Percentiles rank a stretch among this genome's conserved stretches.
Conservation (phyloP, 768 basidiomycete genomes). For the Leccinum imitatum region DNA sequence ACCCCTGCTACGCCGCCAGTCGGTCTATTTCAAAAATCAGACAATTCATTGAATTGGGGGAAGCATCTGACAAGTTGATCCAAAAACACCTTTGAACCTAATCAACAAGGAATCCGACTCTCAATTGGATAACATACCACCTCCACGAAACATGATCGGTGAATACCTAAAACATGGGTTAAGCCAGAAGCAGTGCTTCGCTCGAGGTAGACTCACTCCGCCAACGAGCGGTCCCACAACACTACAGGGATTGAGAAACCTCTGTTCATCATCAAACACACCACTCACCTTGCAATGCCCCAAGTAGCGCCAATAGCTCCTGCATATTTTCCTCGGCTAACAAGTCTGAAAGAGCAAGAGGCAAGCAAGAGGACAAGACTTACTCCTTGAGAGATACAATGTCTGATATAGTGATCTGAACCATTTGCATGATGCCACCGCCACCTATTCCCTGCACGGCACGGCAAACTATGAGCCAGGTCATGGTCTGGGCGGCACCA, state of each 20-base stretch:
- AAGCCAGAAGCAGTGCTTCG: neutral
- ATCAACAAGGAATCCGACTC: constrained; percentile 1
- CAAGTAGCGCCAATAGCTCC: constrained; percentile 40
- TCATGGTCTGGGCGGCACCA: constrained; percentile 44
- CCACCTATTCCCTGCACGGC: constrained; percentile 46
- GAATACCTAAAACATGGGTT: constrained; percentile 24
- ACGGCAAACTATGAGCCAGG: constrained; percentile 41
- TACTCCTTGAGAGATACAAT: constrained; percentile 37
- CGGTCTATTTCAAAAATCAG: constrained; percentile 25
- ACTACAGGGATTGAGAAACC: constrained; percentile 15
- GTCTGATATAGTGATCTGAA: constrained; percentile 40
- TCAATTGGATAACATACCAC: constrained; percentile 30
- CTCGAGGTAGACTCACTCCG: constrained; percentile 26
- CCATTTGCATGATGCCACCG: constrained; percentile 38
- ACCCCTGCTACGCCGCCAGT: constrained; percentile 35
- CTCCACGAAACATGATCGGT: constrained; percentile 40
- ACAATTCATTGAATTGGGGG: neutral
- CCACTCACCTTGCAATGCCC: constrained; percentile 38
- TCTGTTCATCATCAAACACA: neutral
- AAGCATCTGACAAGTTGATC: constrained; percentile 33
- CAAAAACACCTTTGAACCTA: constrained; percentile 34
- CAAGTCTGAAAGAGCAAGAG: neutral
- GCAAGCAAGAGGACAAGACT: constrained; percentile 3
- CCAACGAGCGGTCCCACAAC: constrained; percentile 45
- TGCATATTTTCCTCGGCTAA: constrained; percentile 39